Conservation (phyloP, 2,329 filamentous ascomycete genomes). For the Xylariaceae sp. region DNA sequence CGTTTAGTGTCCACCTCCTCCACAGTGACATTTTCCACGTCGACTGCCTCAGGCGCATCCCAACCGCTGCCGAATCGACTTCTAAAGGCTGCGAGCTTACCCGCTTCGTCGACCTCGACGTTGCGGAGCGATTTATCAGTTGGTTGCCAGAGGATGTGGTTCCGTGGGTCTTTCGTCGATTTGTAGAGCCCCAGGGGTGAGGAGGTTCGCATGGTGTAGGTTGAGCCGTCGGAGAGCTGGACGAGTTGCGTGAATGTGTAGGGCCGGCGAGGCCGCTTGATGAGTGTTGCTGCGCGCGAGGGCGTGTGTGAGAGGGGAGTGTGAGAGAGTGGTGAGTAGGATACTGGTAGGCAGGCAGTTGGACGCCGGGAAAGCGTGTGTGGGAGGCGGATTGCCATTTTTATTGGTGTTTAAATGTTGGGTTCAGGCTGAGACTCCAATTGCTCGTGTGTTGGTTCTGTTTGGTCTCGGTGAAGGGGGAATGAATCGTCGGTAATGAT, state of each 20-base stretch:
- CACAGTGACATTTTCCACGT: slow-evolving; percentile 2
- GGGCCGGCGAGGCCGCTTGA: slow-evolving; percentile 82
- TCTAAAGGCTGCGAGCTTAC: slow-evolving; percentile 81
- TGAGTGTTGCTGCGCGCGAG: slow-evolving; percentile 76
- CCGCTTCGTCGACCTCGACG: slow-evolving; percentile 92
- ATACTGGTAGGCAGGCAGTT: slow-evolving; percentile 18
- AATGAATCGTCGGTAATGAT: no score
- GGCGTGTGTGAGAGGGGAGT: slow-evolving; percentile 43
- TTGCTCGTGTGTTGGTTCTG: slow-evolving; percentile 2
- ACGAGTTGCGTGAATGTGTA: slow-evolving; percentile 98
- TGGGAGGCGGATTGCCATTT: slow-evolving; percentile 33
- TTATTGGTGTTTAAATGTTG: slow-evolving; percentile 1
- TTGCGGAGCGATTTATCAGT: slow-evolving; percentile 75
- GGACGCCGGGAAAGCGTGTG: slow-evolving; percentile 29
- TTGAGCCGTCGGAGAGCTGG: slow-evolving; percentile 84
- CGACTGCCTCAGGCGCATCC: slow-evolving; percentile 50
- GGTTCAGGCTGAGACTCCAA: not conserved
- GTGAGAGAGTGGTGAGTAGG: slow-evolving; percentile 15
- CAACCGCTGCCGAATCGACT: slow-evolving; percentile 78
- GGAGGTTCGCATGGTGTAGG: slow-evolving; percentile 75
- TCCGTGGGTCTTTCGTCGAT: slow-evolving; percentile 76
- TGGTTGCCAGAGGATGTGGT: slow-evolving; percentile 89
- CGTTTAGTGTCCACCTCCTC: slow-evolving; percentile 11
- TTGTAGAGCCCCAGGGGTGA: slow-evolving; percentile 61
- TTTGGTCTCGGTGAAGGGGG: slow-evolving; percentile 2